Evolutionary conservation across 768 basidiomycete species (phyloP), one percentile per base, ranked within the genome.

Genomic region (Lactifluus pinguis): DNA sequence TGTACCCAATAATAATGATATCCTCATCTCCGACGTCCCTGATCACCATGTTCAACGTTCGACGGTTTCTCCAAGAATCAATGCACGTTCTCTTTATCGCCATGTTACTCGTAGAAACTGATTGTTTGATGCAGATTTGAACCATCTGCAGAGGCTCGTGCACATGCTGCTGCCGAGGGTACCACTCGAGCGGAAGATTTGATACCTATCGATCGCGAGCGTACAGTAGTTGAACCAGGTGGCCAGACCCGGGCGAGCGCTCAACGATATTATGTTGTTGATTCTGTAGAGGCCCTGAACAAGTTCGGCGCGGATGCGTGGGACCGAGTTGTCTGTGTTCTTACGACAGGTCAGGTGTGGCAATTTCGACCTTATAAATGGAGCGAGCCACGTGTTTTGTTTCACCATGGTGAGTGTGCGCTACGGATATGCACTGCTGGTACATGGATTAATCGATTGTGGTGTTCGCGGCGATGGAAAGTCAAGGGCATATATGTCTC

Each of bases 331-430:
- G 87, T 97, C 4, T 97, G 95, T 66, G 95, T 99, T 15, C 87
- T 97, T 84, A 98, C 97, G 9, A 99, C 97, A 0, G 97, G 97
- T 1, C 95, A 98, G 67, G 87, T 89, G 36, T 98, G 97, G 97
- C 97, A 99, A 71, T 99, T 99, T 75, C 79, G 86, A 59, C 88
- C 91, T 17, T 98, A 98, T 76, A 95, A 95, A 71, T 99, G 95
- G 95, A 85, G 80, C 53, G 94, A 98, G 68, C 97, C 97, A 1
- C 84, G 85, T 61, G 81, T 88, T 53, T 73, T 99, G 30, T 98
- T 99, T 74, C 90, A 97, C 69, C 89, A 98, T 68, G 94, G 95
- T 95, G 65, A 49, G 77, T 67, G 9, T 9, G 76, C 66, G 6
- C 3, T 49, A 19, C 14, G 14, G 30, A 29, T 42, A 10, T 41